phyloP scores from a whole-genome alignment of 164 flowering plant species.

The Cinnamomum chago region DNA sequence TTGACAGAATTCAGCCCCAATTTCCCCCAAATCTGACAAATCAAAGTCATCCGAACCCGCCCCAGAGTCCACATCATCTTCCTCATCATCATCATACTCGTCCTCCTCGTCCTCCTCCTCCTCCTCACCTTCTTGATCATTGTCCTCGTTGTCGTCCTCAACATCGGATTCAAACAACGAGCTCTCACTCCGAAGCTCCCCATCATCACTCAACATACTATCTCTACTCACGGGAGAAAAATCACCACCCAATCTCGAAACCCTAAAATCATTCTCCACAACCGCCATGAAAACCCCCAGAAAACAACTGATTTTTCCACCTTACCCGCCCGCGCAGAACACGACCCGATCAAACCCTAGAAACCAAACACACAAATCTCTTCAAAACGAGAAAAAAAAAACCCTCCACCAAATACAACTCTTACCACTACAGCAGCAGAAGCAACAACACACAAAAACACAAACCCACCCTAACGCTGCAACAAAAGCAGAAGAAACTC shows the following conservation, averaged over 20 bases:
- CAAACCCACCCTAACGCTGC: not conserved
- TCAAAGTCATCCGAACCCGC: constrained; percentile 90
- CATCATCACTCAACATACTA: constrained; percentile 66
- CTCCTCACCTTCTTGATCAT: not conserved
- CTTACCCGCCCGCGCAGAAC: too few relatives aligned
- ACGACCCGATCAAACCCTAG: too few relatives aligned
- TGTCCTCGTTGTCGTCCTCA: constrained; percentile 12
- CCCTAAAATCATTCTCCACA: constrained; percentile 45
- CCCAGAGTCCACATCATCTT: constrained; percentile 85
- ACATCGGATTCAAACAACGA: constrained; percentile 24
- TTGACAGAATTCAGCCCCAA: constrained; percentile 78
- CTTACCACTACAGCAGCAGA: too few relatives aligned
- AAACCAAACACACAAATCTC: too few relatives aligned
- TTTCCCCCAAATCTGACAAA: constrained; percentile 74
- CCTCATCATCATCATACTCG: constrained; percentile 36
- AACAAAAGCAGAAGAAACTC: not conserved
- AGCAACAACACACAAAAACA: not conserved
- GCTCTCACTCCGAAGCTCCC: constrained; percentile 31
- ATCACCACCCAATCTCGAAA: constrained; percentile 27
- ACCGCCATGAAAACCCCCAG: constrained; percentile 45
- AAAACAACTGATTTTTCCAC: constrained; percentile 1
- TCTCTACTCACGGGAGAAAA: constrained; percentile 49
- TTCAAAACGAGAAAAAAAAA: too few relatives aligned
- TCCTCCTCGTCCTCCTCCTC: not conserved
- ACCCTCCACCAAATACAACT: too few relatives aligned